Base-by-base conservation (phyloP, 441 rosid species). In the Adansonia gregorii region DNA sequence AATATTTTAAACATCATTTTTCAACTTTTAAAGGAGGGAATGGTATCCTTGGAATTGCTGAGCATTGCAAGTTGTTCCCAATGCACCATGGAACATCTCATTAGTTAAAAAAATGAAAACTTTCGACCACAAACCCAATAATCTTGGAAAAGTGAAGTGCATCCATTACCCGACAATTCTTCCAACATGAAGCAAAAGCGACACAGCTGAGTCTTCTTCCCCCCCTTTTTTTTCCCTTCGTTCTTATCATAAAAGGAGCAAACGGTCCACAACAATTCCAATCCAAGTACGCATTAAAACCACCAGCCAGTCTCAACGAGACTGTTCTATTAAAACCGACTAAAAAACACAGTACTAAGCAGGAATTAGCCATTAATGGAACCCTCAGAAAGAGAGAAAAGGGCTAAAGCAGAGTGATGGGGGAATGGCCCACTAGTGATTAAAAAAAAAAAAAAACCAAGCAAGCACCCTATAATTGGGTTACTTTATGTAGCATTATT, bases 401-500 rank as follows among this genome's bases (percentile, higher is more conserved):
- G 9, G 17, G 55, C 0, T 7, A 20, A 20, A 41, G 15, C 52
- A 66, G 51, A 43, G 31, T 9, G 17, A 51, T 51, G 27, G 12
- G 22, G 10, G 3, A 52, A 70, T 27, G 45, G 74, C 22, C 74
- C 74, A 70, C 43, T 24, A 0, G 20, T 7, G 10, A 22, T 0
- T 54, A 31, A 72, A 72, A 27, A 54, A 20, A 8, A 31, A 31
- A 3, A 31, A 31, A 31, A 31, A 24, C 27, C 61, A 65, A 64
- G 65, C 45, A 27, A 3, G 39, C 39, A 45, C 35, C 24, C 77
- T 49, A 74, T 70, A 51, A 70, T 49, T 69, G 12, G 71, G 41
- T 22, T 22, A 51, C 71, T 71, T 46, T 67, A 41, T 11, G 46
- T 48, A 15, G 79, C 78, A 81, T 79, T 56, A 77, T 78, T 80